These are phyloP conservation scores for Pyrenochaeta sp. DNA, from an alignment of 2,329 filamentous ascomycete species.

Conservation along the genomic window DNA sequence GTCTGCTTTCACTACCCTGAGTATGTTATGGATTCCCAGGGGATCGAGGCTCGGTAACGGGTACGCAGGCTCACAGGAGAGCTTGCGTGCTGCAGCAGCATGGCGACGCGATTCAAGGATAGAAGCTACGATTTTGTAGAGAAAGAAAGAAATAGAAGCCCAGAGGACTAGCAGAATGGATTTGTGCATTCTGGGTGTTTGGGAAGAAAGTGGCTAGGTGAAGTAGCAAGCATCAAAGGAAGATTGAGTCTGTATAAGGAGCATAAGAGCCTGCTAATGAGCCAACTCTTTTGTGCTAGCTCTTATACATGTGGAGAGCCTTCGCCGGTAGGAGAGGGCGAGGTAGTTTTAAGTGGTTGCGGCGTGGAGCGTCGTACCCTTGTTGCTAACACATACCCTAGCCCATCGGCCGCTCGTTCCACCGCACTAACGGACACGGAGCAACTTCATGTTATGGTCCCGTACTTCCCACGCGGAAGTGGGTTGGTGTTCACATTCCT, in stretches of 20 bases:
- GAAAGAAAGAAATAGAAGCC: slow-evolving; percentile 37
- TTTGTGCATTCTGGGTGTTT: slow-evolving; percentile 34
- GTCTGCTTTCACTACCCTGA: slow-evolving; percentile 49
- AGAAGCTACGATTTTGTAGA: slow-evolving; percentile 41
- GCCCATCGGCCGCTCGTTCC: neutral
- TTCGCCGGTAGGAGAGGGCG: neutral
- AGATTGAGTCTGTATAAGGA: too few relatives aligned
- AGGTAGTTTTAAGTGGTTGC: neutral
- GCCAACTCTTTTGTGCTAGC: neutral
- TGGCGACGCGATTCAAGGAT: slow-evolving; percentile 40
- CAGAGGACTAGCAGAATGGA: slow-evolving; percentile 40
- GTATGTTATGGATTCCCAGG: slow-evolving; percentile 60
- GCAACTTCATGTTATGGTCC: too few relatives aligned
- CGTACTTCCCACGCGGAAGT: neutral
- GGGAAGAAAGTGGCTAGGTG: neutral
- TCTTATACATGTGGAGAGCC: neutral
- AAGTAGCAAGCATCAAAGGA: neutral
- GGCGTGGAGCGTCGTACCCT: neutral
- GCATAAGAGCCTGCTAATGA: neutral
- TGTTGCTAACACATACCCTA: too few relatives aligned
- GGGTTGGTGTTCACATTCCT: neutral
- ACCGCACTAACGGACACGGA: neutral
- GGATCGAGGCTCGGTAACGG: slow-evolving; percentile 55
- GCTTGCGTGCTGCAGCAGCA: slow-evolving; percentile 42
- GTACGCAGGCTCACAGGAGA: slow-evolving; percentile 55